Conservation (phyloP, 345 rosid genomes). For the Garcia nutans region DNA sequence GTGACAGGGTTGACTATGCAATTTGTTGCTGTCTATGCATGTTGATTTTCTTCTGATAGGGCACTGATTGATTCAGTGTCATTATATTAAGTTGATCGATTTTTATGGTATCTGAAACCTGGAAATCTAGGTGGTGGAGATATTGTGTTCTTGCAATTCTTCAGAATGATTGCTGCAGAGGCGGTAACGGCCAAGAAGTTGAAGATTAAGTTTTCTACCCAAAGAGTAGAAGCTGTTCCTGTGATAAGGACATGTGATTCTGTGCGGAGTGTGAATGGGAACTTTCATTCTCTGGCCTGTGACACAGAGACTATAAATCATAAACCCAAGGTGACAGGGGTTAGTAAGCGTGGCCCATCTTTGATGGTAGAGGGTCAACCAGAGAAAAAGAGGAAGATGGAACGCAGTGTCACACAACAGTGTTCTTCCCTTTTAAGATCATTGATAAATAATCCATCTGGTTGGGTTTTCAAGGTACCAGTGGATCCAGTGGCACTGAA, state of each 20-base stretch:
- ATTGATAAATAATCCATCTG: conserved; percentile 42
- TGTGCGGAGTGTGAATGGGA: conserved; percentile 19
- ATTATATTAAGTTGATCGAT: not conserved
- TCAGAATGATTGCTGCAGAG: conserved; percentile 43
- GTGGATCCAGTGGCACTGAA: conserved; percentile 67
- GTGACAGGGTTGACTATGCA: not conserved
- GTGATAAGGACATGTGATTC: conserved; percentile 24
- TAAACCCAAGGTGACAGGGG: conserved; percentile 1
- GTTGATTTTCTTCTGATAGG: conserved; percentile 12
- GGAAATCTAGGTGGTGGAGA: not conserved
- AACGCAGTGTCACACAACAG: conserved; percentile 44
- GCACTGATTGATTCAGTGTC: conserved; percentile 20
- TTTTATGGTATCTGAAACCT: not conserved
- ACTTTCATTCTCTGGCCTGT: conserved; percentile 17
- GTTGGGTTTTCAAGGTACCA: conserved; percentile 60
- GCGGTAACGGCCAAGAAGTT: conserved; percentile 40
- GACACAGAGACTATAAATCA: conserved; percentile 21
- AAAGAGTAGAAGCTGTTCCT: conserved; percentile 32
- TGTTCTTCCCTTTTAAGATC: conserved; percentile 49
- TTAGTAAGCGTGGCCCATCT: conserved; percentile 44
- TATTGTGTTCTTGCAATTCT: conserved; percentile 11
- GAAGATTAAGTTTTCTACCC: conserved; percentile 56
- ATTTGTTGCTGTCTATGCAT: conserved; percentile 8
- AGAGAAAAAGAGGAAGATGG: conserved; percentile 58
- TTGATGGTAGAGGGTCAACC: conserved; percentile 33